These are phyloP conservation scores for Capronia epimyces DNA, from an alignment of 2,329 filamentous ascomycete genomes.

Conservation along the genomic window DNA sequence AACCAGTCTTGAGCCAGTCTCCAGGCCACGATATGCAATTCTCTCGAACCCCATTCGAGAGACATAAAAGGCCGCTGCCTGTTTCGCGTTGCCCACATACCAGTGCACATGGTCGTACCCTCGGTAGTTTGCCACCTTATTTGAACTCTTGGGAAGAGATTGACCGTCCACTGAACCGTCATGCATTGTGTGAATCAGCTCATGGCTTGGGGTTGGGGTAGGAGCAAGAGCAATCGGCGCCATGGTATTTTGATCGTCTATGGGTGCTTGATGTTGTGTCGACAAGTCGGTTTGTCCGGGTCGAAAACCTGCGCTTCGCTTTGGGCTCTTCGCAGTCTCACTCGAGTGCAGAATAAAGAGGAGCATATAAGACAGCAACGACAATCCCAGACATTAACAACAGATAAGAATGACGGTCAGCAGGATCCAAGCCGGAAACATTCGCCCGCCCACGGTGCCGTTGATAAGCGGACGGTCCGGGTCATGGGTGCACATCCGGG, in stretches of 20 bases:
- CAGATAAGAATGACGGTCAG: not conserved
- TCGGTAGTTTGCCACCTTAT: slow-evolving; percentile 49
- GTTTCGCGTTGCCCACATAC: slow-evolving; percentile 96
- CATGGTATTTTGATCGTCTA: slow-evolving; percentile 11
- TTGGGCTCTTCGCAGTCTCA: not conserved
- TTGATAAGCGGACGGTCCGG: slow-evolving; percentile 6
- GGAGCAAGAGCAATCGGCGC: slow-evolving; percentile 22
- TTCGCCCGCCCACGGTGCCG: not conserved
- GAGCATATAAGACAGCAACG: too few relatives aligned
- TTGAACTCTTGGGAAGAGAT: slow-evolving; percentile 13
- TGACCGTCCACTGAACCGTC: not conserved
- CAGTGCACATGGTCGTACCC: slow-evolving; percentile 92
- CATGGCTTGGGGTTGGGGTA: slow-evolving; percentile 12
- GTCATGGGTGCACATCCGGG: slow-evolving; percentile 1
- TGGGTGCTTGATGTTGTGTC: not conserved
- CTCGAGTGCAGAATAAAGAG: not conserved
- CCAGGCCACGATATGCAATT: slow-evolving; percentile 78
- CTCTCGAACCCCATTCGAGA: slow-evolving; percentile 79
- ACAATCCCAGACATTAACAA: not conserved
- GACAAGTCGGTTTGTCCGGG: too few relatives aligned
- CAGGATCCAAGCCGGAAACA: not conserved
- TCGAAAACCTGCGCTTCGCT: too few relatives aligned
- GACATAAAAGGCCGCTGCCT: slow-evolving; percentile 84
- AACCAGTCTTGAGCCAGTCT: slow-evolving; percentile 75
- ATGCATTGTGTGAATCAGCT: slow-evolving; percentile 8